Evolutionary conservation across 148 eudicot genomes (phyloP), one percentile per base, ranked within the genome.

Genomic region (Rhododendron henanense): DNA sequence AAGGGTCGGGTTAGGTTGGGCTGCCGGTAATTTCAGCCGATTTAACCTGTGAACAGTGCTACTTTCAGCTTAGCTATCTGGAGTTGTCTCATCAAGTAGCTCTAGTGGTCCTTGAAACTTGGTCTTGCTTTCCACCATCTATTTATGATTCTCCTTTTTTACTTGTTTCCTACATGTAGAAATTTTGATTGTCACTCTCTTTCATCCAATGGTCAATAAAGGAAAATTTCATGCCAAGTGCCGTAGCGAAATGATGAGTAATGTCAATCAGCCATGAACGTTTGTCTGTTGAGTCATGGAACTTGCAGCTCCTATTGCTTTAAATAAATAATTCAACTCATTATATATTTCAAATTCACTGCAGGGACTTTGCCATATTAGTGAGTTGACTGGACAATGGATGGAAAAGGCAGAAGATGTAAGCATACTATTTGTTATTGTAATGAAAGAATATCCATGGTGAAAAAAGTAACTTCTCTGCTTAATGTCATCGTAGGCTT

Each of bases 331-430:
- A 67, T 10, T 19, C 71, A 65, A 25, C 80, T 37, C 51, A 65
- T 47, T 31, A 1, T 4, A 50, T 83, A 51, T 50, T 85, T 53
- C 55, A 85, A 79, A 73, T 84, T 82, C 51, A 33, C 37, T 90
- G 89, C 94, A 97, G 99, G 99, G 99, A 85, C 98, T 97, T 71
- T 97, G 98, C 93, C 99, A 97, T 91, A 93, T 97, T 83, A 97
- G 99, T 87, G 99, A 97, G 88, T 81, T 97, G 91, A 97, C 95
- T 88, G 88, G 96, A 67, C 87, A 89, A 87, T 97, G 92, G 92
- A 92, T 97, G 85, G 92, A 94, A 15, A 97, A 95, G 90, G 87
- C 99, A 47, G 99, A 97, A 89, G 98, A 97, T 90, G 99, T 97
- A 91, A 92, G 98, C 18, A 67, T 57, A 35, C 84, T 74, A 35